Evolutionary conservation across 169 alveolate species (phyloP).

Genomic region (Ichthyophthirius multifiliis): DNA sequence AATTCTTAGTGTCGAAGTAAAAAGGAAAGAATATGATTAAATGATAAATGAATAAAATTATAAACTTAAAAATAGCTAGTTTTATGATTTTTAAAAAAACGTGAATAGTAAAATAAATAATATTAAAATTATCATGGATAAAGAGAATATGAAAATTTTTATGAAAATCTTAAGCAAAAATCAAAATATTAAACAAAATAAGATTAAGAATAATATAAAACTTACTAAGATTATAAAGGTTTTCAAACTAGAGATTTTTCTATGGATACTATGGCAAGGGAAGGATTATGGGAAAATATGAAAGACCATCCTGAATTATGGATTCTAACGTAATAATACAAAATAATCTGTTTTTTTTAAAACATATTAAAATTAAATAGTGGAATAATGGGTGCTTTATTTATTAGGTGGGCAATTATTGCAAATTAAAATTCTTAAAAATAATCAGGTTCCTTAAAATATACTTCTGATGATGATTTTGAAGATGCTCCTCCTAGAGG

Average conservation of each 20-base stretch:
- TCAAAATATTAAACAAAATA: neutral
- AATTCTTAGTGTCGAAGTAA: slow-evolving; percentile 29
- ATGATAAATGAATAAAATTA: neutral
- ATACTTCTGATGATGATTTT: neutral
- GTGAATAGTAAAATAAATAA: neutral
- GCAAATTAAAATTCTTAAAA: too few species aligned
- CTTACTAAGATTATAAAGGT: neutral
- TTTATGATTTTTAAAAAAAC: neutral
- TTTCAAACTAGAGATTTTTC: slow-evolving; percentile 3
- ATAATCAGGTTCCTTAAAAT: too few species aligned
- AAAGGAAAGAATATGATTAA: slow-evolving; percentile 38
- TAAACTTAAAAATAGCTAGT: neutral
- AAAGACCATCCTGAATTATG: slow-evolving; percentile 8
- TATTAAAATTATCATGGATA: neutral
- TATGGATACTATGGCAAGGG: neutral
- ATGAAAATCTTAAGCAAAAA: neutral
- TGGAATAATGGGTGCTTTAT: neutral
- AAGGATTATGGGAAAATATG: slow-evolving; percentile 6
- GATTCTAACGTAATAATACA: neutral
- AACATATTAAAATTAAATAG: neutral
- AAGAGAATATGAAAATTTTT: neutral
- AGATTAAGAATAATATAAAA: neutral
- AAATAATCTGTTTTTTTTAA: neutral
- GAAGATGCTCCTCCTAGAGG: neutral
- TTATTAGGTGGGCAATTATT: neutral